Evolutionary conservation across 2,329 filamentous ascomycete species (phyloP), one percentile per base, ranked within the genome.

Genomic region (Ascochyta pisi): DNA sequence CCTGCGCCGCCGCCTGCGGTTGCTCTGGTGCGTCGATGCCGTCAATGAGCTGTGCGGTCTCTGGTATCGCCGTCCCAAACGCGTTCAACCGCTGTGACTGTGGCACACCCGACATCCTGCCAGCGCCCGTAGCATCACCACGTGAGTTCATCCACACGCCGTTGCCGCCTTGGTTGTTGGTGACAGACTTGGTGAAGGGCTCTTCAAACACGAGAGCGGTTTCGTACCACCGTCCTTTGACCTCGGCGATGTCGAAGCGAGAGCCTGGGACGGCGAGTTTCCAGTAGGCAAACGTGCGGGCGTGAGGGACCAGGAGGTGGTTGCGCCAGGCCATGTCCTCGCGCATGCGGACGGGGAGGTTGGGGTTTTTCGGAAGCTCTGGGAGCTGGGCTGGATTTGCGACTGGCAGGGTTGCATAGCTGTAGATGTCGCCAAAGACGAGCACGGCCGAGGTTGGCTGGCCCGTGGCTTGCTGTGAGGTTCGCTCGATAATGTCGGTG

Each of bases 211-310:
- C 73, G 1, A 81, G 68, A 38, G 76, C 79, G 3, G 81, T 81
- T 68, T 86, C 84, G 67, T 86, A 87, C 84, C 84, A 87, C 9
- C 84, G 79, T 7, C 84, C 84, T 65, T 84, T 85, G 63, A 86
- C 71, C 37, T 84, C 81, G 15, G 77, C 66, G 7, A 85, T 67
- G 3, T 76, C 70, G 8, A 82, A 50, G 13, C 70, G 73, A 1
- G 66, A 57, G 13, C 56, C 56, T 0, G 70, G 57, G 27, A 73
- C 61, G 3, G 75, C 65, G 34, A 82, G 76, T 40, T 78, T 78
- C 79, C 79, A 83, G 68, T 76, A 81, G 62, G 72, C 42, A 44
- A 69, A 37, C 41, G 66, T 61, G 64, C 73, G 53, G 48, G 74
- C 73, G 9, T 67, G 57, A 9, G 73, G 73, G 24, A 79, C 68